Conservation (phyloP, 73 alveolate species). For the Tetrahymena elliotti region DNA sequence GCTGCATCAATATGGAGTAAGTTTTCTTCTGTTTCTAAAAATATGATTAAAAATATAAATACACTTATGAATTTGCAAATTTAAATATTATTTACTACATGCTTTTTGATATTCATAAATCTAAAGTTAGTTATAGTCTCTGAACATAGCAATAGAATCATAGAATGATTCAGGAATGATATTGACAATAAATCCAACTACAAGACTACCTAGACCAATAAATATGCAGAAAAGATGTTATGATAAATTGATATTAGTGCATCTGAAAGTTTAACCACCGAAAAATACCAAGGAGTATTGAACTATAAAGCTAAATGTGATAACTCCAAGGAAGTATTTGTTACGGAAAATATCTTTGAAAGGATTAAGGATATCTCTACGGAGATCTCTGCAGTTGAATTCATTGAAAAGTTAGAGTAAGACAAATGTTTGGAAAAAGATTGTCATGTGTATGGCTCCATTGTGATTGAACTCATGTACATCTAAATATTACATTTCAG, state of each 20-base stretch:
- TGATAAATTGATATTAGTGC: conserved; percentile 39
- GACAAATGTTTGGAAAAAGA: conserved; percentile 72
- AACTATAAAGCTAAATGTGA: conserved; percentile 51
- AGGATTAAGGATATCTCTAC: conserved; percentile 58
- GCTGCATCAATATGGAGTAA: neutral
- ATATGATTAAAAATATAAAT: neutral
- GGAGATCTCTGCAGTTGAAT: conserved; percentile 72
- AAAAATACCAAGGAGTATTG: conserved; percentile 56
- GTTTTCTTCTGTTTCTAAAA: neutral
- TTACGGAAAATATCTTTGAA: conserved; percentile 65
- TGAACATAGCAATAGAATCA: neutral
- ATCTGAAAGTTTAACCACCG: conserved; percentile 73
- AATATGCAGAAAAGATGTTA: conserved; percentile 56
- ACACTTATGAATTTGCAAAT: neutral
- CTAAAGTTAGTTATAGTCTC: neutral
- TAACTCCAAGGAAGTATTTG: conserved; percentile 56
- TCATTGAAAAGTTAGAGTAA: conserved; percentile 79
- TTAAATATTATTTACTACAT: neutral
- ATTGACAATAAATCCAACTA: neutral
- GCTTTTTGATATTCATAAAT: neutral
- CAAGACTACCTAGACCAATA: conserved; percentile 28
- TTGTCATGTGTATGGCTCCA: conserved; percentile 35
- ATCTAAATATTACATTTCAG: neutral
- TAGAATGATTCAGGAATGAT: neutral
- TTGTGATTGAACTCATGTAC: neutral